Conservation (phyloP, 371 early-diverging fungal species). For the Mucor racemosus region DNA sequence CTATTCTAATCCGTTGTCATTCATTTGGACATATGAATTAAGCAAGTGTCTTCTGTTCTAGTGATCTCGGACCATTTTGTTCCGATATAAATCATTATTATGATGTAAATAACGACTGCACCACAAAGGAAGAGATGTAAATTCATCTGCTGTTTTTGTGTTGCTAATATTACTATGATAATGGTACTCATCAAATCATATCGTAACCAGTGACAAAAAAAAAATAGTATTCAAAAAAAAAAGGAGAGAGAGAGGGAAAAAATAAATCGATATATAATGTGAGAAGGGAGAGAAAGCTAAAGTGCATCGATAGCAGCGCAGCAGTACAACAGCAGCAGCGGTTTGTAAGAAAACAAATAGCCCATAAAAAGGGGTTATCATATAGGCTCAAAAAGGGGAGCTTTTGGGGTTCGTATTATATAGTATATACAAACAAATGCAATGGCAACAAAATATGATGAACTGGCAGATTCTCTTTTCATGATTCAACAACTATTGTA, state of each 20-base stretch:
- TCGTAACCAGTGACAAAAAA: too few species aligned
- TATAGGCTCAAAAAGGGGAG: background rate
- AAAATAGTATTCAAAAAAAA: background rate
- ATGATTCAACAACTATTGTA: too few species aligned
- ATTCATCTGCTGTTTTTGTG: background rate
- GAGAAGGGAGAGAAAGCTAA: background rate
- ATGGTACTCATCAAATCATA: background rate
- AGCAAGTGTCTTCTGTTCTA: background rate
- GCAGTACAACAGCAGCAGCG: background rate
- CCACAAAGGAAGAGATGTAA: background rate
- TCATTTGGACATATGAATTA: background rate
- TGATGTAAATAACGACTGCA: background rate
- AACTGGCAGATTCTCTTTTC: too few species aligned
- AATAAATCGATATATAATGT: too few species aligned
- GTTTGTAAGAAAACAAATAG: slow-evolving; percentile 1
- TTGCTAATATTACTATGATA: background rate
- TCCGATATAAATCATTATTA: slow-evolving; percentile 4
- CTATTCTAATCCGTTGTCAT: background rate
- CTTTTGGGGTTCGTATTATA: background rate
- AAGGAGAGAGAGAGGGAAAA: background rate
- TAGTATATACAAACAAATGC: background rate
- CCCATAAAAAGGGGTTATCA: background rate
- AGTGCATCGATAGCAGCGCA: background rate
- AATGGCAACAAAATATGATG: background rate
- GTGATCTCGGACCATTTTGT: slow-evolving; percentile 2